Base-by-base conservation (phyloP, 495 filamentous ascomycete species). In the Aspergillus coremiiformis region DNA sequence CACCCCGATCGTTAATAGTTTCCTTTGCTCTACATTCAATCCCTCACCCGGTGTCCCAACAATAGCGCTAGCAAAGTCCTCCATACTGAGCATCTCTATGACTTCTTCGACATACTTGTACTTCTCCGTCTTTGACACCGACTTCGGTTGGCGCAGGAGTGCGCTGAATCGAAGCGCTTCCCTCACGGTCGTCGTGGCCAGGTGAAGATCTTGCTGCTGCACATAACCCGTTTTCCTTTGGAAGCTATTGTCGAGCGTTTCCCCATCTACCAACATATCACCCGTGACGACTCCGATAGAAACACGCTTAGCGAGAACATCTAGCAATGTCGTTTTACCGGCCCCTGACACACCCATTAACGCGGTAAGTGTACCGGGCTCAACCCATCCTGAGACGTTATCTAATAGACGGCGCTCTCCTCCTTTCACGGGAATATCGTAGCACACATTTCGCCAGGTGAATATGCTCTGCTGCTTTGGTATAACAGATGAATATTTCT, bases 181-280 rank as follows among this genome's bases (percentile, higher is more conserved):
- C 27, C 91, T 77, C 17, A 95, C 90, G 20, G 90, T 96, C 0
- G 84, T 81, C 0, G 88, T 92, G 10, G 82, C 69, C 22, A 93
- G 77, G 67, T 95, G 90, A 5, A 95, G 77, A 75, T 96, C 91
- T 63, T 94, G 89, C 64, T 96, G 91, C 57, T 96, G 88, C 27
- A 92, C 91, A 62, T 95, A 96, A 3, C 90, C 90, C 1, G 89
- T 94, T 69, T 92, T 92, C 48, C 91, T 79, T 56, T 92, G 87
- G 74, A 96, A 95, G 0, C 86, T 90, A 12, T 72, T 72, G 61
- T 94, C 87, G 14, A 85, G 65, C 3, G 69, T 61, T 27, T 63
- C 62, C 1, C 78, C 78, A 53, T 82, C 75, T 8, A 82, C 77
- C 10, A 80, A 61, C 63, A 82, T 76, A 33, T 79, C 75, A 1